phyloP scores from a whole-genome alignment of 2,329 filamentous ascomycete species.

The Didymella keratinophila region DNA sequence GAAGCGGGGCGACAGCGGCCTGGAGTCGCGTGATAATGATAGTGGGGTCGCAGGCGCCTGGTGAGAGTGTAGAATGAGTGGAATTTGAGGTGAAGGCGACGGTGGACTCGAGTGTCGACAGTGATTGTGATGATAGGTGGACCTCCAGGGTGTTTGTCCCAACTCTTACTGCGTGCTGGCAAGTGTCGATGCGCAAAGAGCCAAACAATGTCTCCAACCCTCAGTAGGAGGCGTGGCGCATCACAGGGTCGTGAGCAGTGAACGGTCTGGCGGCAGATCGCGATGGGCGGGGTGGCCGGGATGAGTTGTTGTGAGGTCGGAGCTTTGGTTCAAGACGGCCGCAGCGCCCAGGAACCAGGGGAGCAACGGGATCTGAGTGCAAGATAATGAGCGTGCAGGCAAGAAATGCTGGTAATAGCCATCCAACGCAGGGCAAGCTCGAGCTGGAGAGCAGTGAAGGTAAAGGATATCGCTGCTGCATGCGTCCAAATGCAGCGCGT shows the following conservation, averaged over 20 bases:
- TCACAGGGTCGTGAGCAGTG: conserved; percentile 12
- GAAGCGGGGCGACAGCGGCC: conserved; percentile 1
- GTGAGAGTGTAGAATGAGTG: conserved; percentile 15
- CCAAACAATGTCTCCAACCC: conserved; percentile 13
- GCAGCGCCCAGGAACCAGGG: conserved; percentile 14
- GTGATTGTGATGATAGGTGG: conserved; percentile 22
- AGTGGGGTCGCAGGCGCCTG: conserved; percentile 9
- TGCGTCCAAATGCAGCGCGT: conserved; percentile 12
- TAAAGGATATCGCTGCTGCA: conserved; percentile 10
- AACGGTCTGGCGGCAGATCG: conserved; percentile 13
- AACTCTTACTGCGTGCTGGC: conserved; percentile 21
- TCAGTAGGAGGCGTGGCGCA: conserved; percentile 21
- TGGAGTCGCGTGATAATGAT: conserved; percentile 6
- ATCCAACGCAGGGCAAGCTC: conserved; percentile 18
- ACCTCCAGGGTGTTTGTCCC: conserved; percentile 25
- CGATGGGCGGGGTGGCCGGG: conserved; percentile 22
- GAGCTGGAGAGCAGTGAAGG: conserved; percentile 12
- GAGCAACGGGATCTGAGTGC: conserved; percentile 10
- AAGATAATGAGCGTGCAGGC: conserved; percentile 14
- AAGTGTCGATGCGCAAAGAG: conserved; percentile 22
- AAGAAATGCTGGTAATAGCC: background rate
- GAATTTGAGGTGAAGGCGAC: conserved; percentile 21
- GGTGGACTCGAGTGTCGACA: conserved; percentile 27
- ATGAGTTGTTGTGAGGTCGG: conserved; percentile 26
- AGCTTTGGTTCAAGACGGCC: conserved; percentile 17